A percentile compares a stretch with the other conserved stretches of the same genome.
Conservation (phyloP, 1,139 yeast genomes). For the Geotrichum cucujoidarum region DNA sequence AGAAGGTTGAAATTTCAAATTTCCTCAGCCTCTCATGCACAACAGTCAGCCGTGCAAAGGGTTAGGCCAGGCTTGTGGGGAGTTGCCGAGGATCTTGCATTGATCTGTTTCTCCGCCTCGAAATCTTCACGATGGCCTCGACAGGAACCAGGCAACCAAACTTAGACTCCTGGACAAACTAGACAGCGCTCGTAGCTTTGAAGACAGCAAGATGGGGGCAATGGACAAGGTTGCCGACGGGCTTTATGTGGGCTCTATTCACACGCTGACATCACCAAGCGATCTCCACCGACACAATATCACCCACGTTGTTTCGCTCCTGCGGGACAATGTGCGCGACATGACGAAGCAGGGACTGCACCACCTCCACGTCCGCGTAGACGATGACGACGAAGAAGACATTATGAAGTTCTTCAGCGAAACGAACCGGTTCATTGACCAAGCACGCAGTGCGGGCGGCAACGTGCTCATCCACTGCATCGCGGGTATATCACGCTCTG, state of each 20-base stretch:
- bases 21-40: too few relatives aligned
- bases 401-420: constrained; percentile 57
- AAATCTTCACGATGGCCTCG: not conserved
- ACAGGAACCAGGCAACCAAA: not conserved
- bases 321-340: constrained; percentile 51
- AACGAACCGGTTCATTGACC: constrained; percentile 61
- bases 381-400: constrained; percentile 60
- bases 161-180: not conserved
- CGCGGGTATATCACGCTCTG: constrained; percentile 86
- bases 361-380: constrained; percentile 60
- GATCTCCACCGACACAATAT: constrained; percentile 39
- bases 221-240: constrained; percentile 34
- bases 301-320: constrained; percentile 63
- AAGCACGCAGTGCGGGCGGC: constrained; percentile 44
- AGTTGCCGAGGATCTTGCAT: not conserved
- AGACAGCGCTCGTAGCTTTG: not conserved
- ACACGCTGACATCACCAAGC: constrained; percentile 31
- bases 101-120: not conserved
- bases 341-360: constrained; percentile 36
- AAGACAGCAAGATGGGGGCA: constrained; percentile 19
- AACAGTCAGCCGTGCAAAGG: not conserved
- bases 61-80: not conserved
- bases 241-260: constrained; percentile 35
- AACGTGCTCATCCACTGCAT: constrained; percentile 46
- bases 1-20: too few relatives aligned